phyloP scores from a whole-genome alignment of 176 grass and related monocot species.

The Hsuehochloa calcarea region DNA sequence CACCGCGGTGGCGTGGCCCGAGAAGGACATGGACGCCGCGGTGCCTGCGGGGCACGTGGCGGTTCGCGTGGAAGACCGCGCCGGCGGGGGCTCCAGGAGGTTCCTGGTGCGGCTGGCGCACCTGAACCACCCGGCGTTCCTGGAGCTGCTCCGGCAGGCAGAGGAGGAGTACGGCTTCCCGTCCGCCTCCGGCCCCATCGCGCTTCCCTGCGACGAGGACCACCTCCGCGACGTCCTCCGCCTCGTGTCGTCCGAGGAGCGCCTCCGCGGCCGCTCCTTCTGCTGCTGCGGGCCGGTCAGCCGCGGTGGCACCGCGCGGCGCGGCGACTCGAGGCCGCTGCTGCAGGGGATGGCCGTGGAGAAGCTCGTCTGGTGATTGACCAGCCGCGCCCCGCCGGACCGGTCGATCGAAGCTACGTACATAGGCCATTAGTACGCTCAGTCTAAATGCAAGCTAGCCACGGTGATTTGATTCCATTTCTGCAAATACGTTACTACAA shows the following conservation, averaged over 20 bases:
- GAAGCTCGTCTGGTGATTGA: constrained; percentile 30
- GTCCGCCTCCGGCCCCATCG: constrained; percentile 11
- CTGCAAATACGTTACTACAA: background rate
- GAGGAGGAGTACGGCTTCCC: constrained; percentile 54
- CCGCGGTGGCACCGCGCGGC: background rate
- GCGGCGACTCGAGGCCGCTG: constrained; percentile 31
- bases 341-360: constrained; percentile 14
- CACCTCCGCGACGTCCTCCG: constrained; percentile 42
- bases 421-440: background rate
- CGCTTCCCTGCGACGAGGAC: constrained; percentile 45
- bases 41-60: constrained; percentile 52
- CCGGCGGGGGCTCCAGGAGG: background rate
- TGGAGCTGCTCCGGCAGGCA: constrained; percentile 37
- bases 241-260: background rate
- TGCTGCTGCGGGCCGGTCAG: background rate
- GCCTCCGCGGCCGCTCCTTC: background rate
- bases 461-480: background rate
- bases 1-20: background rate
- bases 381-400: background rate
- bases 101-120: constrained; percentile 49
- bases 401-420: background rate
- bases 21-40: background rate
- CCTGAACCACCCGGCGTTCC: constrained; percentile 45
- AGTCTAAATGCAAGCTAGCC: background rate
- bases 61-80: constrained; percentile 14